Evolutionary conservation across 1,284 basidiomycete genomes (phyloP).

Genomic region (Athelia sp.): DNA sequence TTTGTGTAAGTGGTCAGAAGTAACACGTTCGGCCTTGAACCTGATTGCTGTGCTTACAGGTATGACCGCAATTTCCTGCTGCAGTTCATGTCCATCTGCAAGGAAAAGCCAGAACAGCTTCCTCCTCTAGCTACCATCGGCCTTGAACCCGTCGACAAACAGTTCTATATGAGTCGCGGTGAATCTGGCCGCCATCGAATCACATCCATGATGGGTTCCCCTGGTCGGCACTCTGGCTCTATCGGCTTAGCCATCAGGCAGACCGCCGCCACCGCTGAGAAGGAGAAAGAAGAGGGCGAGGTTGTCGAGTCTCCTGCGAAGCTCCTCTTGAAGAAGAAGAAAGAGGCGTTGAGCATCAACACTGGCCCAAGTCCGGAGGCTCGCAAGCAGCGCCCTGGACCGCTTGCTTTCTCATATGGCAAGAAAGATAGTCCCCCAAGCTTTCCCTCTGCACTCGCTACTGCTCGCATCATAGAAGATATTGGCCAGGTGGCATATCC

Average conservation of each 20-base stretch:
- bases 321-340: conserved; percentile 26
- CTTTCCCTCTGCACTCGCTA: conserved; percentile 50
- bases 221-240: conserved; percentile 42
- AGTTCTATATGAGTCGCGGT: conserved; percentile 50
- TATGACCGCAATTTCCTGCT: conserved; percentile 98
- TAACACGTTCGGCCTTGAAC: too few species aligned
- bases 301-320: conserved; percentile 23
- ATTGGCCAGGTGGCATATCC: conserved; percentile 81
- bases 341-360: conserved; percentile 58
- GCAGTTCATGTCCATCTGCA: conserved; percentile 95
- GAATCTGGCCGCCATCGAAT: conserved; percentile 54
- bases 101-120: conserved; percentile 89
- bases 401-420: conserved; percentile 3
- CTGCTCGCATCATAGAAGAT: conserved; percentile 77
- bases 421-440: conserved; percentile 33
- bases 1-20: conserved; percentile 62
- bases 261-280: conserved; percentile 8
- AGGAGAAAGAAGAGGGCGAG: conserved; percentile 29
- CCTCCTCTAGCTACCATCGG: conserved; percentile 91
- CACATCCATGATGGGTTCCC: conserved; percentile 29
- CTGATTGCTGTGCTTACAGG: conserved; percentile 35
- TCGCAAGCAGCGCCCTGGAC: too few species aligned
- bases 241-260: conserved; percentile 23
- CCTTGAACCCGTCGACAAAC: conserved; percentile 71
- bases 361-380: too few species aligned